Evolutionary conservation across 2,329 filamentous ascomycete genomes (phyloP), one percentile per base, ranked within the genome.

Genomic region (Aspergillus arachidicola): DNA sequence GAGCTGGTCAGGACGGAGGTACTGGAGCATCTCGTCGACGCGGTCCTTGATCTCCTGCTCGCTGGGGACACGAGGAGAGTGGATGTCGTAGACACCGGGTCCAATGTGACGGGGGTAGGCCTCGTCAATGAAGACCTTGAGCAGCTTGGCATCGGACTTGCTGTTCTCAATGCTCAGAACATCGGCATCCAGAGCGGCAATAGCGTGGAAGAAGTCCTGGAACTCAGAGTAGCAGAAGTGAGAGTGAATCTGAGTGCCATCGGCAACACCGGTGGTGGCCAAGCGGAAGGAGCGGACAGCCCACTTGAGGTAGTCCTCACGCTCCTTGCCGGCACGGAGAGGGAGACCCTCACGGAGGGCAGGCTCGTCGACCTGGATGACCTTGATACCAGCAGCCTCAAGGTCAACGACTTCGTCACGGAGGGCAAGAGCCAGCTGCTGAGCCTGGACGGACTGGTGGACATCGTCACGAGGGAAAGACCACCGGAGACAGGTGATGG

Each of bases 191-290:
- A 99, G 91, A 66, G 95, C 94, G 70, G 95, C 93, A 75, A 99
- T 99, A 84, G 95, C 95, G 84, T 98, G 93, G 93, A 99, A 99
- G 89, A 99, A 99, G 87, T 99, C 95, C 86, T 99, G 95, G 92
- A 99, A 99, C 88, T 99, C 95, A 59, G 95, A 98, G 90, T 99
- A 99, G 84, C 95, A 99, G 92, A 99, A 99, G 87, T 99, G 95
- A 69, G 94, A 97, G 91, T 99, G 95, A 82, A 99, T 97, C 88
- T 99, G 95, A 72, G 95, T 99, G 64, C 91, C 92, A 82, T 99
- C 93, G 84, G 93, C 84, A 66, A 99, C 94, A 80, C 93, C 95
- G 65, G 93, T 89, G 74, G 94, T 96, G 71, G 94, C 90, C 72
- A 99, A 92, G 81, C 92, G 93, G 93, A 99, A 99, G 75, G 94